A percentile compares a stretch with the other conserved stretches of the same genome.
phyloP scores from a whole-genome alignment of 2,329 filamentous ascomycete genomes.

The Colletotrichum camelliae region DNA sequence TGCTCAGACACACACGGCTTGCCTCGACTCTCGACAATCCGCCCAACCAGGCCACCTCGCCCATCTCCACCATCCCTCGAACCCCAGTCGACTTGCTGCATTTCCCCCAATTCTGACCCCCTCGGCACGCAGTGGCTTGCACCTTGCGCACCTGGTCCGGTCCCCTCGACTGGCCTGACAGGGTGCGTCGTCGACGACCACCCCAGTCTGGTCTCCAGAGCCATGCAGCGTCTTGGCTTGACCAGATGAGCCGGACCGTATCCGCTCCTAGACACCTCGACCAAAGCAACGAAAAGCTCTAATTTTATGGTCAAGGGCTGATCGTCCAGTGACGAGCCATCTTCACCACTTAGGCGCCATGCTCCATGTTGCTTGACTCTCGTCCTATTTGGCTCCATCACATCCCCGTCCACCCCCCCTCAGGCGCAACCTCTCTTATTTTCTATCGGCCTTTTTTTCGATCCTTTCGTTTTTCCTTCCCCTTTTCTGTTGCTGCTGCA shows the following conservation, averaged over 20 bases:
- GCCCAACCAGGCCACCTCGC: constrained; percentile 17
- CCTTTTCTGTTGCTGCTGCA: constrained; percentile 8
- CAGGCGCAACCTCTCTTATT: constrained; percentile 20
- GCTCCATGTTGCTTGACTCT: constrained; percentile 39
- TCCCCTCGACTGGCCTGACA: constrained; percentile 11
- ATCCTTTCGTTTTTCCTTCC: constrained; percentile 23
- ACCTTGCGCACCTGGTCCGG: constrained; percentile 1
- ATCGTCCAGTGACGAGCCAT: constrained; percentile 49
- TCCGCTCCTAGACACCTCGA: constrained; percentile 22
- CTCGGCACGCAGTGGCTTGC: constrained; percentile 24
- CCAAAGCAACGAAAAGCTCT: constrained; percentile 30
- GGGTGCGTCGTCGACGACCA: constrained; percentile 17
- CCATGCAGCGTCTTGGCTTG: constrained; percentile 23
- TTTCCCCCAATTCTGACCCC: constrained; percentile 19
- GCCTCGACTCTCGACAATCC: constrained; percentile 9
- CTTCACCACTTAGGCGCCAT: constrained; percentile 48
- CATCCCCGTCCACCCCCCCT: constrained; percentile 32
- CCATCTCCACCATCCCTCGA: constrained; percentile 6
- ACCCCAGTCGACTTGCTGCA: constrained; percentile 12
- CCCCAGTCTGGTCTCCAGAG: constrained; percentile 18
- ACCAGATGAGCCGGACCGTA: constrained; percentile 25
- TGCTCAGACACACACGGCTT: constrained; percentile 8
- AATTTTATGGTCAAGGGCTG: constrained; percentile 46
- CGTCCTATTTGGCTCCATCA: constrained; percentile 40
- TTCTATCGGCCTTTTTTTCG: constrained; percentile 25